Base-by-base conservation (phyloP, 2,329 filamentous ascomycete species). In the Fonsecaea erecta region DNA sequence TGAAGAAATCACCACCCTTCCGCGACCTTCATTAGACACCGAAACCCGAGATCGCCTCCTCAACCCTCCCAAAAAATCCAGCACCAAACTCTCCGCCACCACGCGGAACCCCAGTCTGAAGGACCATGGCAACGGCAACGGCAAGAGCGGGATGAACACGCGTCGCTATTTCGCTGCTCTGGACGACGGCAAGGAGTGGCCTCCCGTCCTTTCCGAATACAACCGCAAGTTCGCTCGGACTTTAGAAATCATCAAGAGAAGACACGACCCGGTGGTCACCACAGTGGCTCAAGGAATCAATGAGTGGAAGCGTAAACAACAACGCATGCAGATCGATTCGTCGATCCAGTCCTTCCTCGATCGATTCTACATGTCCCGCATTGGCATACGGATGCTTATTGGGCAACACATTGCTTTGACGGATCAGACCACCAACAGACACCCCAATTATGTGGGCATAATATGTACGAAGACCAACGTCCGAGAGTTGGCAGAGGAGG, bases 381-480 rank as follows among this genome's bases (percentile, higher is more conserved):
- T 99, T 75, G 95, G 95, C 71, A 99, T 99, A 72, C 91, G 95
- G 73, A 99, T 99, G 95, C 88, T 99, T 57, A 97, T 99, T 73
- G 95, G 95, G 60, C 95, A 99, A 78, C 95, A 99, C 82, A 97
- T 99, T 74, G 95, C 95, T 65, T 84, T 99, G 65, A 97, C 93
- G 5, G 94, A 98, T 77, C 93, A 98, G 80, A 91, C 89, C 73
- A 90, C 95, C 73, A 88, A 93, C 71, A 88, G 89, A 68, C 94
- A 98, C 77, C 92, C 93, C 40, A 91, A 92, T 67, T 98, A 99
- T 75, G 95, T 99, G 71, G 95, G 95, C 69, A 97, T 99, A 71
- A 99, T 99, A 75, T 99, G 95, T 83, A 99, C 95, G 66, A 97
- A 96, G 82, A 98, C 95, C 28, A 99, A 97, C 73, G 94, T 99